phyloP scores from a whole-genome alignment of 306 rosid genomes.

The Senna siamea region DNA sequence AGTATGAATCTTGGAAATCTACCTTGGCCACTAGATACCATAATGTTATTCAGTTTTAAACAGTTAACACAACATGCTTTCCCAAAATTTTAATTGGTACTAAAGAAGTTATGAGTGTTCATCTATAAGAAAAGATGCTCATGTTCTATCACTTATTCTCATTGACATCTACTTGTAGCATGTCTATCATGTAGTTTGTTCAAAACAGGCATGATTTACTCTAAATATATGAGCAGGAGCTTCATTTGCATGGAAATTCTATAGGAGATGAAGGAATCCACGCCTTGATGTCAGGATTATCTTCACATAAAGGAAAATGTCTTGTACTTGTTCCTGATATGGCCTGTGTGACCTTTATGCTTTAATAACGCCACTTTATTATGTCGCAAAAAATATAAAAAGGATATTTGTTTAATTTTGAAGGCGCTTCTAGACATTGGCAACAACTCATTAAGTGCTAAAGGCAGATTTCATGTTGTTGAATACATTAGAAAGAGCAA shows the following conservation, averaged over 20 bases:
- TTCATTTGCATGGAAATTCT: conserved; percentile 94
- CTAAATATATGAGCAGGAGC: conserved; percentile 62
- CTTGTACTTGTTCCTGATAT: conserved; percentile 34
- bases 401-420: conserved; percentile 43
- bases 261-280: conserved; percentile 93
- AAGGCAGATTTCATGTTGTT: conserved; percentile 82
- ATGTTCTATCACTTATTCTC: conserved; percentile 29
- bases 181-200: conserved; percentile 33
- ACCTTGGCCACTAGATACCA: conserved; percentile 16
- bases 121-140: conserved; percentile 22
- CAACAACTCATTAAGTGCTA: conserved; percentile 86
- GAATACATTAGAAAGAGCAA: conserved; percentile 75
- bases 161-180: conserved; percentile 16
- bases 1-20: conserved; percentile 19
- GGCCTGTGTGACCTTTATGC: conserved; percentile 12
- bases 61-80: conserved; percentile 3
- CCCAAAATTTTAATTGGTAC: conserved; percentile 16
- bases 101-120: conserved; percentile 7
- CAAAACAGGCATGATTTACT: conserved; percentile 35
- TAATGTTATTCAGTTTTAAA: conserved; percentile 20
- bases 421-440: conserved; percentile 88
- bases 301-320: conserved; percentile 70
- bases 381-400: conserved; percentile 39
- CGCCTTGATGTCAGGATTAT: conserved; percentile 78
- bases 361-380: conserved; percentile 13